Conservation (phyloP, 2,329 filamentous ascomycete species). For the Monosporascus sp. region DNA sequence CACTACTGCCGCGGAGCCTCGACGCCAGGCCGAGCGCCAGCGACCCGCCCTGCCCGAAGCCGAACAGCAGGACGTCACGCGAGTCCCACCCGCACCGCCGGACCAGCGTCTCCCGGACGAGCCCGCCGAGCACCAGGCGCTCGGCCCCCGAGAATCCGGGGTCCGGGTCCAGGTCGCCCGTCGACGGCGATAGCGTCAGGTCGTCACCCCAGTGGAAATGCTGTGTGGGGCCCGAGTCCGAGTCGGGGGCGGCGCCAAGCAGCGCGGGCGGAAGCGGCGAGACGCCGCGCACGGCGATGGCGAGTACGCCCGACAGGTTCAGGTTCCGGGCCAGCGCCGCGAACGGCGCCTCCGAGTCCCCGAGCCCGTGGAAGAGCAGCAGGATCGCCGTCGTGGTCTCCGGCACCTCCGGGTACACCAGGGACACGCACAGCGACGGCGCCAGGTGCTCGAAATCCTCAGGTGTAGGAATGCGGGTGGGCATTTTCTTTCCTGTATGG, state of each 20-base stretch:
- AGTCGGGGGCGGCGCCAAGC: slow-evolving; percentile 36
- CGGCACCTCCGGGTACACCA: slow-evolving; percentile 46
- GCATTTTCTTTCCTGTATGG: slow-evolving; percentile 29
- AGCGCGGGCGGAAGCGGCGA: slow-evolving; percentile 63
- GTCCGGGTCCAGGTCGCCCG: slow-evolving; percentile 54
- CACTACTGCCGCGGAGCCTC: slow-evolving; percentile 31
- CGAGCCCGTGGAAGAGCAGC: slow-evolving; percentile 78
- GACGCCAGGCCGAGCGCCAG: slow-evolving; percentile 53
- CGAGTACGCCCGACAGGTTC: slow-evolving; percentile 69
- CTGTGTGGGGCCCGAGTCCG: slow-evolving; percentile 14
- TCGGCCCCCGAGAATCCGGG: slow-evolving; percentile 52
- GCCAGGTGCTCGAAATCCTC: slow-evolving; percentile 44
- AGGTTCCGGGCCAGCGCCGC: slow-evolving; percentile 62
- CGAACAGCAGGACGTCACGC: slow-evolving; percentile 58
- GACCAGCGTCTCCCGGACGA: slow-evolving; percentile 49
- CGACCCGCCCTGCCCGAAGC: slow-evolving; percentile 63
- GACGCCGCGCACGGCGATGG: slow-evolving; percentile 69
- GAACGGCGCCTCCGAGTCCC: slow-evolving; percentile 68
- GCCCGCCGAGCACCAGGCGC: slow-evolving; percentile 39
- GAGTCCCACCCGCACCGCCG: slow-evolving; percentile 53
- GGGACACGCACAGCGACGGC: slow-evolving; percentile 36
- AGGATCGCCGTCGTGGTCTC: slow-evolving; percentile 69
- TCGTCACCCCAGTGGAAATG: slow-evolving; percentile 66
- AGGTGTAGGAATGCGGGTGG: slow-evolving; percentile 43
- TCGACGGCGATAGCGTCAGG: slow-evolving; percentile 44